phyloP scores from a whole-genome alignment of 2,329 filamentous ascomycete species.

The Raffaelea deltoideospora region DNA sequence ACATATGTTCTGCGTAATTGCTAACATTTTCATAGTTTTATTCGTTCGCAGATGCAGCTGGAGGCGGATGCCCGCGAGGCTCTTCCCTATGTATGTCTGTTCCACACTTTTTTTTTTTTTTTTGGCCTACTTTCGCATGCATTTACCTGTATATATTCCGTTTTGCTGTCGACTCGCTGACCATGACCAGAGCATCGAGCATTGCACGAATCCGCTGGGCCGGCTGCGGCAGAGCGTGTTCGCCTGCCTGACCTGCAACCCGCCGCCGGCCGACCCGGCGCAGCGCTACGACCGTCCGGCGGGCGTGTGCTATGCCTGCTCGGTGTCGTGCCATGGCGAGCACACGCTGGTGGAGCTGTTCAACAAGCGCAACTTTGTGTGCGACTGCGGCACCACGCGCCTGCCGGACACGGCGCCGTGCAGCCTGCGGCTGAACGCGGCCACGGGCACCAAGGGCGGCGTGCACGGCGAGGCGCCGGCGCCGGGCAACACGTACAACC shows the following conservation, averaged over 20 bases:
- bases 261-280: conserved; percentile 47
- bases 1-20: background rate
- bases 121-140: too few relatives aligned
- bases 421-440: conserved; percentile 54
- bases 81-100: conserved; percentile 71
- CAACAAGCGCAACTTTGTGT: conserved; percentile 86
- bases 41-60: conserved; percentile 74
- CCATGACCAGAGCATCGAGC: conserved; percentile 65
- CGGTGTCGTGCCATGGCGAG: conserved; percentile 90
- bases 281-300: conserved; percentile 52
- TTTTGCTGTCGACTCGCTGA: too few relatives aligned
- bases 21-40: conserved; percentile 44
- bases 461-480: conserved; percentile 64
- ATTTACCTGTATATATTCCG: too few relatives aligned
- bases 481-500: conserved; percentile 74
- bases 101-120: background rate
- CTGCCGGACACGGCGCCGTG: conserved; percentile 59
- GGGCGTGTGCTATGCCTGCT: conserved; percentile 91
- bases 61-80: conserved; percentile 93
- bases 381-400: conserved; percentile 85
- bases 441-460: conserved; percentile 59
- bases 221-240: conserved; percentile 79
- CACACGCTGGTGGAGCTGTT: conserved; percentile 93
- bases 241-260: conserved; percentile 86
- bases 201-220: conserved; percentile 82